Evolutionary conservation across 805 yeast genomes (phyloP), one percentile per base, ranked within the genome.

Genomic region (Saccharomycopsis oosterbeekiorum): DNA sequence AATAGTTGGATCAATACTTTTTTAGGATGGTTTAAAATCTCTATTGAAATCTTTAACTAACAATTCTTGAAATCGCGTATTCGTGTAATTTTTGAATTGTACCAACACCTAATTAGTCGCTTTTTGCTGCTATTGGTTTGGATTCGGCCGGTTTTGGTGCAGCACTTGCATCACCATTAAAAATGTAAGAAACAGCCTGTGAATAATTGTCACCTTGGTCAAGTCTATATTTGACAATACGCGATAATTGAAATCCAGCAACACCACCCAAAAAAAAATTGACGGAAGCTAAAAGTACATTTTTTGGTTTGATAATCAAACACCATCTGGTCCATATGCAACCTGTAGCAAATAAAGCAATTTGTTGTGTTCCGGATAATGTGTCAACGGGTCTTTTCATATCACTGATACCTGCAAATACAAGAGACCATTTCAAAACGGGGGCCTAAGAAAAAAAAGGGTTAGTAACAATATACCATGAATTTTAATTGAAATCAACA

Each of bases 261-360:
- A 96, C 96, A 39, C 85, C 76, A 29, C 96, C 97, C 60, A 93
- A 77, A 80, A 94, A 93, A 79, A 91, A 90, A 76, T 93, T 93
- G 60, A 93, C 99, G 36, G 93, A 84, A 3, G 98, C 99, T 67
- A 94, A 79, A 64, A 94, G 76, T 67, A 80, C 79, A 75, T 93
- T 93, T 75, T 87, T 86, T 51, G 99, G 99, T 66, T 78, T 84
- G 70, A 93, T 93, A 65, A 92, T 94, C 75, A 92, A 82, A 15
- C 97, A 91, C 98, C 98, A 93, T 74, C 99, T 84, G 41, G 99
- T 93, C 99, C 99, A 93, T 68, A 93, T 90, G 59, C 84, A 83
- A 60, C 97, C 99, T 1, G 99, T 93, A 56, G 92, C 91, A 68
- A 88, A 80, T 62, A 93, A 79, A 1, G 98, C 96, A 61, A 70